A percentile compares a stretch with the other conserved stretches of the same genome.
phyloP scores from a whole-genome alignment of 2,329 filamentous ascomycete genomes.

The Epichloe gansuensis region DNA sequence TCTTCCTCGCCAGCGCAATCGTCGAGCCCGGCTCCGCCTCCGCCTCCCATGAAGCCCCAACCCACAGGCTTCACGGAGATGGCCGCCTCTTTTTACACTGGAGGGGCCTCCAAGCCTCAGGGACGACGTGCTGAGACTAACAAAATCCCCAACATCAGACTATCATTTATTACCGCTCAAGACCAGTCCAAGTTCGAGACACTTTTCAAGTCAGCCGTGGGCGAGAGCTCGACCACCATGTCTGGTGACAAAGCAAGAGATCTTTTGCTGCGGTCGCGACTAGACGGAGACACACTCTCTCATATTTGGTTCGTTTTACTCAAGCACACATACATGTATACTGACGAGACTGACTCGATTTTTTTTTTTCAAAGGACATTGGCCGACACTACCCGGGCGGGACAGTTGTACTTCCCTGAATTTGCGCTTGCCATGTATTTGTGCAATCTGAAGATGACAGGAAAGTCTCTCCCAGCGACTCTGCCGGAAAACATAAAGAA shows the following conservation, averaged over 20 bases:
- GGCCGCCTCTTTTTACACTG: conserved; percentile 52
- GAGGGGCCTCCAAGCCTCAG: conserved; percentile 30
- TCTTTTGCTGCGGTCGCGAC: conserved; percentile 72
- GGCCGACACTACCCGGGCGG: conserved; percentile 90
- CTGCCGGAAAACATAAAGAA: conserved; percentile 85
- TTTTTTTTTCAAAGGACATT: conserved; percentile 50
- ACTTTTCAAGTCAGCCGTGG: conserved; percentile 88
- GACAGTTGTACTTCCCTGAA: conserved; percentile 91
- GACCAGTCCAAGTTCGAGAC: conserved; percentile 97
- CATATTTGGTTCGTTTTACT: conserved; percentile 64
- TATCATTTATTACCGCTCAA: conserved; percentile 90
- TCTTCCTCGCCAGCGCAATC: conserved; percentile 36
- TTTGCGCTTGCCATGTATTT: conserved; percentile 98
- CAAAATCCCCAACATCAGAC: conserved; percentile 83
- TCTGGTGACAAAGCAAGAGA: conserved; percentile 88
- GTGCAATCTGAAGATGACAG: conserved; percentile 84
- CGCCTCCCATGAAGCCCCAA: conserved; percentile 52
- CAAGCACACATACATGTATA: background rate
- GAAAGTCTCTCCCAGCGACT: conserved; percentile 60
- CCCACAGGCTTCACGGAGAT: conserved; percentile 53
- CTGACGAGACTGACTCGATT: background rate
- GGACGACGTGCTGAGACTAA: conserved; percentile 36
- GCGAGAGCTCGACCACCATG: conserved; percentile 70
- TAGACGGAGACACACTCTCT: conserved; percentile 75
- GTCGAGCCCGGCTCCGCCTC: conserved; percentile 34